Base-by-base conservation (phyloP, 2,329 filamentous ascomycete genomes). In the Trematosphaeria pertusa region DNA sequence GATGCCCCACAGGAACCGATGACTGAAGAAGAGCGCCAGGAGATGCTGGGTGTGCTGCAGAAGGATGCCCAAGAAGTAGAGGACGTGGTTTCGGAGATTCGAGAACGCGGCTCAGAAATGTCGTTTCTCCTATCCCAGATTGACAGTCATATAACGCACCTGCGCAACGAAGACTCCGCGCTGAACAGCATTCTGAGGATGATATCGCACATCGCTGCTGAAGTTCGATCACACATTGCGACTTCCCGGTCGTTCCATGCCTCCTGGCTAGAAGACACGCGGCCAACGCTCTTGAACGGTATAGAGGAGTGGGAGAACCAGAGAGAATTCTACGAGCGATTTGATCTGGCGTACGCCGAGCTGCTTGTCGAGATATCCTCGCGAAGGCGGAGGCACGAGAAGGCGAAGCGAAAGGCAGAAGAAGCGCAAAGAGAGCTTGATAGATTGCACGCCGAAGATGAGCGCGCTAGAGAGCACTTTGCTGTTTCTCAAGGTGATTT, bases 281-380 rank as follows among this genome's bases (percentile, higher is more conserved):
- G 87, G 54, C 81, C 83, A 3, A 80, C 79, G 14, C 88, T 97
- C 18, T 78, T 88, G 86, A 58, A 82, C 22, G 70, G 70, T 18
- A 67, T 96, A 31, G 76, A 81, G 8, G 90, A 96, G 62, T 87
- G 97, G 71, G 85, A 87, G 40, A 83, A 84, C 17, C 82, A 97
- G 61, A 81, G 85, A 9, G 78, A 83, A n/a, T 90, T 97, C 61
- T 97, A 97, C 71, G 88, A 93, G 50, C 86, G 87, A 14, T 99
- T 97, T 62, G 80, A 89, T 15, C 82, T 85, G 41, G 90, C 91
- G 0, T 97, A 99, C 65, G 88, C 91, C 58, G 86, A 87, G 15
- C 77, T 99, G 10, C 81, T 97, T 18, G 80, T 96, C 1, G 94
- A 99, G 70, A 87, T 91, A 5, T 87, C 88, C 41, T 81, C 94